Percentiles rank a stretch among this genome's conserved stretches.
phyloP scores from a whole-genome alignment of 768 basidiomycete species.

The Favolaschia claudopus region DNA sequence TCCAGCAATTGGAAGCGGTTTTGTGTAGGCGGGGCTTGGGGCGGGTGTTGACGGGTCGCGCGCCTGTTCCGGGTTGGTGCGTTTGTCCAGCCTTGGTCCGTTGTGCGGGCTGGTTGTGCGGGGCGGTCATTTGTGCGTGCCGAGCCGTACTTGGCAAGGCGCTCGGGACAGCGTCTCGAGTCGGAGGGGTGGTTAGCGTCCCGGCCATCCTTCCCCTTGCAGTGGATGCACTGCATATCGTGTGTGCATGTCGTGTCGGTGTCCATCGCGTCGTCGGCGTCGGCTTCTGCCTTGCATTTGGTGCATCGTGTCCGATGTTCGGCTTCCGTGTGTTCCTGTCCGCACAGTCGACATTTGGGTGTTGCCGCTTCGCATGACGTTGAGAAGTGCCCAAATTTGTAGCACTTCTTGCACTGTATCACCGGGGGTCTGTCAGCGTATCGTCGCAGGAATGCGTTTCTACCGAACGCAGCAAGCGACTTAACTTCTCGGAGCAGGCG shows the following conservation, averaged over 20 bases:
- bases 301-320: slow-evolving; percentile 1
- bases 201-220: not conserved
- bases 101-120: too few relatives aligned
- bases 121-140: not conserved
- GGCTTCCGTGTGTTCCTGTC: not conserved
- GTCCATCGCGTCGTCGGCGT: not conserved
- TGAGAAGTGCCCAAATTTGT: not conserved
- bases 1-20: too few relatives aligned
- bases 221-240: not conserved
- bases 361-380: not conserved
- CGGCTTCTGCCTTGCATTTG: not conserved
- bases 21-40: too few relatives aligned
- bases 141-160: not conserved
- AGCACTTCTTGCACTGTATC: slow-evolving; percentile 8
- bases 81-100: too few relatives aligned
- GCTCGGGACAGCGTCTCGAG: slow-evolving; percentile 7
- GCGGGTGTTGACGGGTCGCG: too few relatives aligned
- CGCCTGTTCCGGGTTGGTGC: too few relatives aligned
- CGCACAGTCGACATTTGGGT: slow-evolving; percentile 7
- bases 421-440: slow-evolving; percentile 10
- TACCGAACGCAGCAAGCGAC: slow-evolving; percentile 7
- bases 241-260: not conserved
- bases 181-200: not conserved
- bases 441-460: not conserved
- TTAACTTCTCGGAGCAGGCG: slow-evolving; percentile 7